Conservation (phyloP, 495 filamentous ascomycete genomes). For the Acidiella bohemica region DNA sequence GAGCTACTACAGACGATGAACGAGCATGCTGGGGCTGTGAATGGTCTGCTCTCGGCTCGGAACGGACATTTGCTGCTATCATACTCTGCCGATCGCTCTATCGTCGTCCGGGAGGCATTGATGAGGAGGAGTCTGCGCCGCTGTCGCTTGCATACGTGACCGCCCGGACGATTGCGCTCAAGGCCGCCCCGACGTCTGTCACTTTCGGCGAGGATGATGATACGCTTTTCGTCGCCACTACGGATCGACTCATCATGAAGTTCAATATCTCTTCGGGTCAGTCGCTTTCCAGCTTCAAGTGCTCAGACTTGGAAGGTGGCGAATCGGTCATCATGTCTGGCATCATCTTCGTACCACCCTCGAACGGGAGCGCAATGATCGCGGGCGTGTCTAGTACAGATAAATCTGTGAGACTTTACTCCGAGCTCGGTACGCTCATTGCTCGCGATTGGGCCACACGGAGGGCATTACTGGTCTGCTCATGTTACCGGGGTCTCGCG, state of each 20-base stretch:
- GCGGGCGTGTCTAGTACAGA: constrained; percentile 81
- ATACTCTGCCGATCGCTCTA: constrained; percentile 74
- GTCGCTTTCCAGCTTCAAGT: constrained; percentile 59
- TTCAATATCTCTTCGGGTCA: constrained; percentile 65
- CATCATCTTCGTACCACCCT: constrained; percentile 37
- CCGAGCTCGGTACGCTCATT: constrained; percentile 61
- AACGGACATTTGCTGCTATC: constrained; percentile 63
- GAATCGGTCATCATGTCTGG: constrained; percentile 76
- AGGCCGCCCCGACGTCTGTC: constrained; percentile 79
- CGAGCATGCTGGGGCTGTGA: constrained; percentile 62
- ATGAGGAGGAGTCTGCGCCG: constrained; percentile 50
- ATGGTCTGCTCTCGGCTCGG: constrained; percentile 46
- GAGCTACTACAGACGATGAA: constrained; percentile 60
- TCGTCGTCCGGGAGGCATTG: constrained; percentile 65
- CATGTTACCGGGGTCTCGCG: constrained; percentile 44
- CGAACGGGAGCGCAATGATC: constrained; percentile 41
- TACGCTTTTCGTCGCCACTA: constrained; percentile 58
- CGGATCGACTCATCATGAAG: constrained; percentile 66
- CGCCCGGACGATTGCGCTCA: constrained; percentile 60
- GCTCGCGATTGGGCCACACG: constrained; percentile 83
- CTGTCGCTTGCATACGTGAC: constrained; percentile 64
- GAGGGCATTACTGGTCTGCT: constrained; percentile 75
- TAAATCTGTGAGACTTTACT: constrained; percentile 85
- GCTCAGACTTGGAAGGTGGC: constrained; percentile 57
- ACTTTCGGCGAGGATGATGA: constrained; percentile 41